Base-by-base conservation (phyloP, 176 grass and related monocot genomes). In the maize (Zea mays) region DNA sequence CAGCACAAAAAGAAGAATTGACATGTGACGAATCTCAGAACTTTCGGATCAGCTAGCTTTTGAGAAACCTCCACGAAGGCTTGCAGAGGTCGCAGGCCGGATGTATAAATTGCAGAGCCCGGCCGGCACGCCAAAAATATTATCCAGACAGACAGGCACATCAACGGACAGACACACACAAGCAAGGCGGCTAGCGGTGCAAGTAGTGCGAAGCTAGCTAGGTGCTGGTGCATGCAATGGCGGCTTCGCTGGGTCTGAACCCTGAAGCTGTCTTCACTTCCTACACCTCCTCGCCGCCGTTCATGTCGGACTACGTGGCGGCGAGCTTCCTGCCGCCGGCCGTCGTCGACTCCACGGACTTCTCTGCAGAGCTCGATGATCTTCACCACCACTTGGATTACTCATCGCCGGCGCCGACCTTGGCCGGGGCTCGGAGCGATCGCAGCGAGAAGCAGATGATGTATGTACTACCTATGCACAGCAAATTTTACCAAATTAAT, bases 241-340 rank as follows among this genome's bases (percentile, higher is more conserved):
- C 85, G 74, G 74, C 79, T 82, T 87, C 85, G 12, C 17, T 87
- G 3, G 85, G 79, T 13, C 41, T 83, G 38, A 87, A 78, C 85
- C 79, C 79, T 56, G 85, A 83, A 82, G 35, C 74, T 50, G 8
- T 82, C 14, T 82, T 78, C 79, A 36, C 20, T 14, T 44, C 57
- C 46, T 51, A 2, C 69, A 2, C 85, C 9, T 65, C 12, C 73
- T 82, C 65, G 3, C 77, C 38, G 6, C 14, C 80, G 10, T 87
- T 83, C 85, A 45, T 67, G 60, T 3, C 48, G 17, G 50, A 58
- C 60, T 73, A 60, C 74, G 19, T 0, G 38, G 38, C 17, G 7
- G 48, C 74, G 13, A 39, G 20, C 7, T n/a, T 77, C 8, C 15
- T 7, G 42, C 51, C 27, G 40, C 3, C 17, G 8, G n/a, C 4